Evolutionary conservation across 2,329 filamentous ascomycete species (phyloP), one percentile per base, ranked within the genome.

Genomic region (Talaromyces pinophilus): DNA sequence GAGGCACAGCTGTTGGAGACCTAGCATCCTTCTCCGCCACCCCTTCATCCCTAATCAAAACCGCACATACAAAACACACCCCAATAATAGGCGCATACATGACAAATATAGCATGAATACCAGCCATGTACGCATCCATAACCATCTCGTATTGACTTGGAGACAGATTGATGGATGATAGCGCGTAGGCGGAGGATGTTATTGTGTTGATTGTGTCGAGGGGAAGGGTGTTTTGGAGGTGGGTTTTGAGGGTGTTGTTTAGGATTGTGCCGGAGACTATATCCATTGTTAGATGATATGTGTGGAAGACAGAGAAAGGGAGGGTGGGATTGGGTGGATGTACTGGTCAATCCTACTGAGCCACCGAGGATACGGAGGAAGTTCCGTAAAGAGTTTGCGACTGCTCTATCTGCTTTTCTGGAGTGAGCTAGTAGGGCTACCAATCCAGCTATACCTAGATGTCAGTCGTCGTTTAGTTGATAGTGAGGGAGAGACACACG

Each of bases 191-290:
- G 15, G 64, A 65, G 5, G 64, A 55, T n/a, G 64, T 52, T 8
- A 65, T 54, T 55, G 64, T 35, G 54, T 40, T 54, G 19, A 65
- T 65, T 11, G 28, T 46, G 3, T 62, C 17, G 10, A 25, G 28
- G 19, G 64, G 28, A 7, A 65, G 38, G 35, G 17, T 46, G 35
- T 35, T 22, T 5, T 30, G 30, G 6, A 65, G 59, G 19, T 28
- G 50, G 25, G 59, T 17, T 46, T 65, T 19, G 22, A 65, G 48
- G 25, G 60, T 48, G 38, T 62, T 65, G 22, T 62, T 65, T 17
- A 65, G 64, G 28, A 65, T 65, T 33, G 64, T 48, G 10, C 64
- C 64, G n/a, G 59, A 61, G 17, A 65, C 64, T 65, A 11, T 54
- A 5, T 30, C 17, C 0, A 35, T 7, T 1, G 17, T 54, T 13